Percentiles rank a stretch among this genome's conserved stretches.
Evolutionary conservation across 2,329 filamentous ascomycete genomes (phyloP).

Genomic region (Epichloe coenophiala): DNA sequence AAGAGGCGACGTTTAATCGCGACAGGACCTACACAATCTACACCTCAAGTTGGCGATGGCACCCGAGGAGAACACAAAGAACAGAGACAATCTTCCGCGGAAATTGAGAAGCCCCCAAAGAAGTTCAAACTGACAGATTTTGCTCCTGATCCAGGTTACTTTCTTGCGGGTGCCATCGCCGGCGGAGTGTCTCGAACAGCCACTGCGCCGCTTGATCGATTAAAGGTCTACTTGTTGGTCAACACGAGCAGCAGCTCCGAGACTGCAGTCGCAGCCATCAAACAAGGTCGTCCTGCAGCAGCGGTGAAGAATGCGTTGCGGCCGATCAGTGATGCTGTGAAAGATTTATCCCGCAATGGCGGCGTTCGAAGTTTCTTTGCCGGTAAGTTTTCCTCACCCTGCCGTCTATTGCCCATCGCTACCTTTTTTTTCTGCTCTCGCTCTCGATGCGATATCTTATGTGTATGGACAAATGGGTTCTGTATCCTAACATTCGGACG

Average conservation of each 20-base stretch:
- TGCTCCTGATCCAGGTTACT: conserved; percentile 89
- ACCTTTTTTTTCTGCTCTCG: not conserved
- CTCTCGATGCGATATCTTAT: not conserved
- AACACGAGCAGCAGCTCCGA: conserved; percentile 48
- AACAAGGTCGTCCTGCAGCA: conserved; percentile 51
- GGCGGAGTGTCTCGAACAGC: conserved; percentile 90
- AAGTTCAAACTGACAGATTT: conserved; percentile 48
- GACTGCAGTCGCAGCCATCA: conserved; percentile 51
- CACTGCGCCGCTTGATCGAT: conserved; percentile 87
- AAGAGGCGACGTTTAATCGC: conserved; percentile 12
- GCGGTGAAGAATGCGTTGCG: conserved; percentile 52
- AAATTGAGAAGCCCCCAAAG: conserved; percentile 20
- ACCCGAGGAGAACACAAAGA: conserved; percentile 15
- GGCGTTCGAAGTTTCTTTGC: conserved; percentile 85
- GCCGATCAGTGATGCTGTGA: conserved; percentile 59
- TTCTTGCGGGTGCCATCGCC: conserved; percentile 85
- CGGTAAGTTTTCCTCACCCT: conserved; percentile 39
- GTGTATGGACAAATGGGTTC: not conserved
- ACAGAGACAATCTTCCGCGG: conserved; percentile 20
- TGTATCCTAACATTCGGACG: not conserved
- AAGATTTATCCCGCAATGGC: conserved; percentile 72
- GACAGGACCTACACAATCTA: conserved; percentile 10
- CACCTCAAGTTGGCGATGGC: conserved; percentile 21
- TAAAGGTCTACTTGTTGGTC: conserved; percentile 95
- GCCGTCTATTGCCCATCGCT: not conserved